Evolutionary conservation across 1,139 yeast genomes (phyloP), one percentile per base, ranked within the genome.

Genomic region (Hanseniaspora gamundiae): DNA sequence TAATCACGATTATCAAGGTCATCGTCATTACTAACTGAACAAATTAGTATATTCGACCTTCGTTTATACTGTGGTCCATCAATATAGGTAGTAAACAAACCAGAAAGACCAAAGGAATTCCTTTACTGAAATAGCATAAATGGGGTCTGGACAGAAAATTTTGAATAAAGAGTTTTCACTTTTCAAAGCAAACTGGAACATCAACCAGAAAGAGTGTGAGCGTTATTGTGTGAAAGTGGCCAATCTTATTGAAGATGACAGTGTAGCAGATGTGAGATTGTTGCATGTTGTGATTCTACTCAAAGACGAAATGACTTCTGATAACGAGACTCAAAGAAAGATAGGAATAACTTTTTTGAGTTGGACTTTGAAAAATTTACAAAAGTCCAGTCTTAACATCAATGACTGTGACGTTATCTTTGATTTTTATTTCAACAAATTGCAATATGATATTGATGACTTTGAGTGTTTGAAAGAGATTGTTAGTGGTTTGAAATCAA

Each of bases 391-490:
- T 33, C 61, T 86, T 22, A 62, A 73, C 14, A 69, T 71, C 38
- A 80, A 79, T 49, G 95, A 86, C 53, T 67, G 83, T 14, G 62
- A 67, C 22, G 95, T 86, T 13, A 68, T 88, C 44, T 59, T 76
- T 21, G 76, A 74, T 9, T 88, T 88, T 57, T 71, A 77, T 48
- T 51, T 71, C 27, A 76, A 76, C 28, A 80, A 88, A 51, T 59
- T 85, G 35, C 81, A 78, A 14, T 41, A 35, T 30, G 41, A 26
- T 8, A 20, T 26, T n/a, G 35, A 39, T 20, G 96, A 88, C 55
- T 67, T 69, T 13, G 65, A 68, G 6, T 70, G 82, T 41, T 58
- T 78, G 28, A 65, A 64, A 35, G 73, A 75, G 46, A 73, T 80
- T 1, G 62, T 81, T 7, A 59, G 59, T 16, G 87, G 87, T 0